These are phyloP conservation scores for Candida tallmaniae DNA, from an alignment of 805 yeast species.

Conservation along the genomic window DNA sequence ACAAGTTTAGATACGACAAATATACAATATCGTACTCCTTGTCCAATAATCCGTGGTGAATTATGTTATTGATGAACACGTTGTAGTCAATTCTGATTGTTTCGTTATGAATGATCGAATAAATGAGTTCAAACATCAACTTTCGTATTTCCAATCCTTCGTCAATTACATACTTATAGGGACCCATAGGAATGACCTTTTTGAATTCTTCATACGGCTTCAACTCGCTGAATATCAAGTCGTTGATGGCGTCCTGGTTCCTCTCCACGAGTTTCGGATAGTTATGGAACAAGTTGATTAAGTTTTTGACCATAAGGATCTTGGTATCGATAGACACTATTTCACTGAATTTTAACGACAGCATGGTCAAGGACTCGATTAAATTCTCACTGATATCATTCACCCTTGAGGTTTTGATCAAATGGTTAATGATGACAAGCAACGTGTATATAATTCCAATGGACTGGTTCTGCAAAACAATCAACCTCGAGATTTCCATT, in stretches of 20 bases:
- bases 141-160: conserved; percentile 72
- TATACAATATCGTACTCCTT: conserved; percentile 56
- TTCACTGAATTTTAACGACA: conserved; percentile 19
- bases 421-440: conserved; percentile 30
- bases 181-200: conserved; percentile 75
- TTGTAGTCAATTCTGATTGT: conserved; percentile 22
- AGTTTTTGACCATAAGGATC: conserved; percentile 12
- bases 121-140: conserved; percentile 64
- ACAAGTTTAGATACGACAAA: conserved; percentile 42
- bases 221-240: conserved; percentile 51
- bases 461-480: conserved; percentile 10
- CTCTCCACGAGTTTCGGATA: conserved; percentile 5
- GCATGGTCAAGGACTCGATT: conserved; percentile 13
- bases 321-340: conserved; percentile 47
- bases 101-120: conserved; percentile 42
- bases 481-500: conserved; percentile 11
- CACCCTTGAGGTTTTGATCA: conserved; percentile 8
- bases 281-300: conserved; percentile 10
- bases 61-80: conserved; percentile 37
- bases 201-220: conserved; percentile 52
- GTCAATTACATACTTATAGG: conserved; percentile 78
- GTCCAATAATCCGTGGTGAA: conserved; percentile 52
- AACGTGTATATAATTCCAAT: conserved; percentile 22
- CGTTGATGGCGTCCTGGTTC: conserved; percentile 34
- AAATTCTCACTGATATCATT: conserved; percentile 10